A percentile compares a stretch with the other conserved stretches of the same genome.
phyloP scores from a whole-genome alignment of 2,329 filamentous ascomycete species.

The Lachnellula occidentalis region DNA sequence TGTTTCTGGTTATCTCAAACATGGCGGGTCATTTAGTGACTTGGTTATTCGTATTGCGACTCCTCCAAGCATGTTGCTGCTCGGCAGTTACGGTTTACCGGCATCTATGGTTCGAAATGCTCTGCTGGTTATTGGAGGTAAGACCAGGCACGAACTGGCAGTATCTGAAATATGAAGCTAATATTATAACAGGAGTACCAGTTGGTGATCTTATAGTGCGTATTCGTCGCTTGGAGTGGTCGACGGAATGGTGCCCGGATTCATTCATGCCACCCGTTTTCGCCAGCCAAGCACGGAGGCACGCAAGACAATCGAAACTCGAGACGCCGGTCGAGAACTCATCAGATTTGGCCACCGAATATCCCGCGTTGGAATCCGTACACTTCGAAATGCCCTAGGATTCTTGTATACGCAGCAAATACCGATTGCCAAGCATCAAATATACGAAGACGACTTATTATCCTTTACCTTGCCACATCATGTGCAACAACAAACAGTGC shows the following conservation, averaged over 20 bases:
- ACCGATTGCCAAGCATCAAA: not conserved
- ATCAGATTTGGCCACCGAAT: not conserved
- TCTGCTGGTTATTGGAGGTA: conserved; percentile 18
- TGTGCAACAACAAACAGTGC: not conserved
- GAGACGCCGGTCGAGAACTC: not conserved
- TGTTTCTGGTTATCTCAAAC: conserved; percentile 13
- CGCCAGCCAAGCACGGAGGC: conserved; percentile 1
- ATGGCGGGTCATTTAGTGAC: conserved; percentile 11
- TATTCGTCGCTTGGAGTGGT: conserved; percentile 1
- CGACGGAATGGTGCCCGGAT: not conserved
- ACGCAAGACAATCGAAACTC: not conserved
- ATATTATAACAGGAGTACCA: not conserved
- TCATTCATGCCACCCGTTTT: conserved; percentile 1
- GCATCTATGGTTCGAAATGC: conserved; percentile 21
- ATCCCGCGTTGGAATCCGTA: not conserved
- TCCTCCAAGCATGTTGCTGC: conserved; percentile 14
- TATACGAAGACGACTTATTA: not conserved
- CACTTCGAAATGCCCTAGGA: not conserved
- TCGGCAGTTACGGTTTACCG: conserved; percentile 23
- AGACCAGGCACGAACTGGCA: not conserved
- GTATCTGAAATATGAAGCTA: not conserved
- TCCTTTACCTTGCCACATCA: not conserved
- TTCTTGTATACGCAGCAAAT: not conserved
- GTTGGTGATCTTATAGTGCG: conserved; percentile 5
- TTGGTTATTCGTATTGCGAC: conserved; percentile 16